Base-by-base conservation (phyloP, 129 eudicot genomes). In the Smallanthus sonchifolius region DNA sequence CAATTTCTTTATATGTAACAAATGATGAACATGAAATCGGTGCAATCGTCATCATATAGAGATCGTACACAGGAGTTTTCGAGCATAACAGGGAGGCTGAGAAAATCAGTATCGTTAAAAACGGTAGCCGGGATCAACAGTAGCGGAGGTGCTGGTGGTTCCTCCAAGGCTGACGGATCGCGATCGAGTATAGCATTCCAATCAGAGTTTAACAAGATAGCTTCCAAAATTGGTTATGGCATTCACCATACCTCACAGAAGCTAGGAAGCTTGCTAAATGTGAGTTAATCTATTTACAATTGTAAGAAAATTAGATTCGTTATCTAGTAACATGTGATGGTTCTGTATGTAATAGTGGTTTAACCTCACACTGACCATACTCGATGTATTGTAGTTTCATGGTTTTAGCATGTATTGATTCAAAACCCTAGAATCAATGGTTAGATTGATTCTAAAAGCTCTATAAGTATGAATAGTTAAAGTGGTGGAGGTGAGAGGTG, bases 201-300 rank as follows among this genome's bases (percentile, higher is more conserved):
- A n/a, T 92, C 96, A 64, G 97, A 92, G 83, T 89, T 92, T 71
- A 87, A 87, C 40, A 79, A 82, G 68, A 60, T 93, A 72, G 96
- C 97, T 17, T 89, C 96, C 1, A 88, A 85, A 70, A 92, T 92
- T 44, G 97, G 91, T 75, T 85, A 79, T 39, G 97, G 96, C 19
- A 92, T 92, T 42, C 97, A 92, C 42, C 97, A 92, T 75, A 88
- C 93, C 2, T 92, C 93, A 75, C 92, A 92, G 87, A 88, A 92
- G 85, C 96, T 92, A n/a, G 80, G 7, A 92, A 87, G 79, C 88
- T 92, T 4, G 97, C 97, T 0, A 85, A 87, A 83, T 85, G 97
- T 92, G 83, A 84, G 96, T 86, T 28, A 4, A 24, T 61, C 17
- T 44, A 78, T 10, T n/a, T 57, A 28, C 40, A 34, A 7, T 42